phyloP scores from a whole-genome alignment of 768 basidiomycete genomes.

The Tulasnella sp. region DNA sequence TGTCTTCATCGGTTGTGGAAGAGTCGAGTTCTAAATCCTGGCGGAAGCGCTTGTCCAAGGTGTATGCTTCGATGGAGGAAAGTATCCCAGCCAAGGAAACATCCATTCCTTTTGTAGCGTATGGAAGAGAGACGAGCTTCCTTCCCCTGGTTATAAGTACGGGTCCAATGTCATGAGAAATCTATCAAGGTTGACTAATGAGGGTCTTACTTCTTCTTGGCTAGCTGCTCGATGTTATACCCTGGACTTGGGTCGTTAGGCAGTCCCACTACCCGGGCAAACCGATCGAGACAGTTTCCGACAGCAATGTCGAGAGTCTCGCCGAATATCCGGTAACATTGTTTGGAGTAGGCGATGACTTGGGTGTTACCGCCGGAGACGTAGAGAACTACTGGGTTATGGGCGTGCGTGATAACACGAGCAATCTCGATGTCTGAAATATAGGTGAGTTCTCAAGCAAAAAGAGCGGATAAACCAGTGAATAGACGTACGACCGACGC shows the following conservation, averaged over 20 bases:
- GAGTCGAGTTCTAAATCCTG: slow-evolving; percentile 36
- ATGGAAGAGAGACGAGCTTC: slow-evolving; percentile 78
- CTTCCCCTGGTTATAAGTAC: slow-evolving; percentile 57
- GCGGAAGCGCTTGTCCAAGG: slow-evolving; percentile 78
- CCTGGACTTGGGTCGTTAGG: slow-evolving; percentile 96
- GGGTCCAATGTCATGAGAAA: background rate
- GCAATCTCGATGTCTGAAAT: slow-evolving; percentile 96
- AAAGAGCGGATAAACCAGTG: background rate
- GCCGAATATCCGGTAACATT: slow-evolving; percentile 96
- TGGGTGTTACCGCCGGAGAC: slow-evolving; percentile 99
- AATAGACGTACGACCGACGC: slow-evolving; percentile 79
- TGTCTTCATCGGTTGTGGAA: slow-evolving; percentile 50
- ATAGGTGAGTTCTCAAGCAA: background rate
- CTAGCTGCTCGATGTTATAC: slow-evolving; percentile 95
- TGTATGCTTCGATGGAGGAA: slow-evolving; percentile 83
- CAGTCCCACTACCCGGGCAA: slow-evolving; percentile 89
- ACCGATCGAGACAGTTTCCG: slow-evolving; percentile 96
- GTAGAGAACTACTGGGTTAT: slow-evolving; percentile 94
- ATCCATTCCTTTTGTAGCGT: slow-evolving; percentile 99
- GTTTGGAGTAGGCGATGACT: slow-evolving; percentile 96
- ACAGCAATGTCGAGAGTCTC: slow-evolving; percentile 99
- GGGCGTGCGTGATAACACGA: slow-evolving; percentile 86
- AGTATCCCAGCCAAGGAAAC: slow-evolving; percentile 92
- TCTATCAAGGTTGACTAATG: background rate
- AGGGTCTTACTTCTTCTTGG: slow-evolving; percentile 62